These are phyloP conservation scores for Fusarium sp. DNA, from an alignment of 2,329 filamentous ascomycete species.

Conservation along the genomic window DNA sequence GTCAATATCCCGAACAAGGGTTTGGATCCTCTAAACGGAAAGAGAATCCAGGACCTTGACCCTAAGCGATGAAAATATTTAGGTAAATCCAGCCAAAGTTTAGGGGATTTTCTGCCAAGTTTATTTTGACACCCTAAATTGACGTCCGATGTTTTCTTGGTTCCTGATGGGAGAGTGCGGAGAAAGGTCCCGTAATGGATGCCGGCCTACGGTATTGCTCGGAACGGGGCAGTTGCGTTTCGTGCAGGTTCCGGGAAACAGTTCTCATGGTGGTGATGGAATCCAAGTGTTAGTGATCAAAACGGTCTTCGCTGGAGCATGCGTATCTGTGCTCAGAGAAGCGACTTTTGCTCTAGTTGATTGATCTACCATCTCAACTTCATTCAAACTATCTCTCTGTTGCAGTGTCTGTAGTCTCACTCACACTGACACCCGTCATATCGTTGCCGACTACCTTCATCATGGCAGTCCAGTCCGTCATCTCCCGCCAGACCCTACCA, in stretches of 20 bases:
- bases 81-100: too few relatives aligned
- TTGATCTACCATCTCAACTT: neutral
- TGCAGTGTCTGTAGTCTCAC: neutral
- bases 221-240: neutral
- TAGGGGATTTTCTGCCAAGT: rapidly evolving
- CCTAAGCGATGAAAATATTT: too few relatives aligned
- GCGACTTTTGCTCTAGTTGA: neutral
- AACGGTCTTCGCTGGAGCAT: neutral
- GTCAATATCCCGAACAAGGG: neutral
- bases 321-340: neutral
- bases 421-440: neutral
- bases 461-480: neutral
- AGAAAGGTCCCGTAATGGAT: neutral
- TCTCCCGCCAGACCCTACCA: neutral
- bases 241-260: neutral
- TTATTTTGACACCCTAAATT: too few relatives aligned
- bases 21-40: neutral
- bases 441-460: neutral
- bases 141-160: too few relatives aligned
- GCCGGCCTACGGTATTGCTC: neutral
- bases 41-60: too few relatives aligned
- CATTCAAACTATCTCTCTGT: too few relatives aligned
- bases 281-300: neutral
- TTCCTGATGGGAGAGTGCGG: neutral
- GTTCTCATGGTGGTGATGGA: neutral